These are phyloP conservation scores for Backusella westeae DNA, from an alignment of 192 early-diverging fungal genomes.

Conservation along the genomic window DNA sequence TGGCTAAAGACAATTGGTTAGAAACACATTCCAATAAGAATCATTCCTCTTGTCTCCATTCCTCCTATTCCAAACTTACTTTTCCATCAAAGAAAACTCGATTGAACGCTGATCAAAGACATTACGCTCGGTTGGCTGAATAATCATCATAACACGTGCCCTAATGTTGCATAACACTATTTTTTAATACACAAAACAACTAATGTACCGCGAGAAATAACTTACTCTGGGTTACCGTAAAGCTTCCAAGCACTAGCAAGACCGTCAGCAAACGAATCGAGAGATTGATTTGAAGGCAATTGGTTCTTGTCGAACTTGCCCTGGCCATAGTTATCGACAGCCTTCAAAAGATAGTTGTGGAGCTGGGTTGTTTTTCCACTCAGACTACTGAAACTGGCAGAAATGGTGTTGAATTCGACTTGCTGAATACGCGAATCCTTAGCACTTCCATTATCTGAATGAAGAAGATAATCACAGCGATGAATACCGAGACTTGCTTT, in stretches of 20 bases:
- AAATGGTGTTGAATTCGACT: constrained; percentile 97
- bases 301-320: constrained; percentile 37
- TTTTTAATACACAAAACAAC: neutral
- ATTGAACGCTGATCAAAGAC: constrained; percentile 91
- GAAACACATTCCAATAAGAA: neutral
- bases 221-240: constrained; percentile 57
- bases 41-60: neutral
- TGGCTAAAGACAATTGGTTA: constrained; percentile 44
- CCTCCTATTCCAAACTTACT: constrained; percentile 18
- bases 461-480: constrained; percentile 91
- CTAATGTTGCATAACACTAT: constrained; percentile 18
- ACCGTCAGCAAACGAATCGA: constrained; percentile 69
- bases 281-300: constrained; percentile 67
- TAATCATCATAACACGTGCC: constrained; percentile 82
- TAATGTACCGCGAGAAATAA: neutral
- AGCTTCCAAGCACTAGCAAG: constrained; percentile 68
- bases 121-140: constrained; percentile 92
- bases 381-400: constrained; percentile 86
- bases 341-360: constrained; percentile 62
- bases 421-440: constrained; percentile 70
- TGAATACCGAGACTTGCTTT: constrained; percentile 79
- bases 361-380: constrained; percentile 72
- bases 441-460: constrained; percentile 48
- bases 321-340: constrained; percentile 43
- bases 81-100: constrained; percentile 72